Conservation (phyloP, 768 basidiomycete species). For the Trametes gibbosa region DNA sequence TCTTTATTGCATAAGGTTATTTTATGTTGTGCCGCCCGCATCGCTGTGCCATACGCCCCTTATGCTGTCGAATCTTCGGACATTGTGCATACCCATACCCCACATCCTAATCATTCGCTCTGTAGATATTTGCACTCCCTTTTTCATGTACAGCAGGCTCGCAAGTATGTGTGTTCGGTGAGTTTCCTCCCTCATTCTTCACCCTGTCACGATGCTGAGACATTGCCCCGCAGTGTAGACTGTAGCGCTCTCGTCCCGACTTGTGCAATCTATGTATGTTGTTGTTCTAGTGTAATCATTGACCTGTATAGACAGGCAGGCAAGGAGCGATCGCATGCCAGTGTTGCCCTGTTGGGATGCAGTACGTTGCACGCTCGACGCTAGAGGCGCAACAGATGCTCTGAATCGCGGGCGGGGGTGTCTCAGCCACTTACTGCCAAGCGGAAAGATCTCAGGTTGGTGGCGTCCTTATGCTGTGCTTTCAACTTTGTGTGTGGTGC, state of each 20-base stretch:
- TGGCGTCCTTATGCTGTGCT: not conserved
- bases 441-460: too few relatives aligned
- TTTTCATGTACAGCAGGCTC: slow-evolving; percentile 4
- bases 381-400: not conserved
- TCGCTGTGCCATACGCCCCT: slow-evolving; percentile 17
- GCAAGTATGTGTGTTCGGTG: slow-evolving; percentile 5
- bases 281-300: slow-evolving; percentile 6
- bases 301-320: not conserved
- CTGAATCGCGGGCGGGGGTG: not conserved
- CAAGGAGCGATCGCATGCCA: not conserved
- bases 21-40: slow-evolving; percentile 14
- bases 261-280: slow-evolving; percentile 10
- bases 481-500: not conserved
- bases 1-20: slow-evolving; percentile 21
- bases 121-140: slow-evolving; percentile 15
- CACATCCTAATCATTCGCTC: slow-evolving; percentile 13
- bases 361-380: not conserved
- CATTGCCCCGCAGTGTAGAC: slow-evolving; percentile 7
- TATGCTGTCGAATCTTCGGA: slow-evolving; percentile 17
- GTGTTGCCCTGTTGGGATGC: not conserved
- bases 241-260: slow-evolving; percentile 5
- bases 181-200: not conserved
- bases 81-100: not conserved
- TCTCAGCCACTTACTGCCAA: not conserved
- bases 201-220: not conserved